Base-by-base conservation (phyloP, 139 green algal species). In the Chlorella sp. region DNA sequence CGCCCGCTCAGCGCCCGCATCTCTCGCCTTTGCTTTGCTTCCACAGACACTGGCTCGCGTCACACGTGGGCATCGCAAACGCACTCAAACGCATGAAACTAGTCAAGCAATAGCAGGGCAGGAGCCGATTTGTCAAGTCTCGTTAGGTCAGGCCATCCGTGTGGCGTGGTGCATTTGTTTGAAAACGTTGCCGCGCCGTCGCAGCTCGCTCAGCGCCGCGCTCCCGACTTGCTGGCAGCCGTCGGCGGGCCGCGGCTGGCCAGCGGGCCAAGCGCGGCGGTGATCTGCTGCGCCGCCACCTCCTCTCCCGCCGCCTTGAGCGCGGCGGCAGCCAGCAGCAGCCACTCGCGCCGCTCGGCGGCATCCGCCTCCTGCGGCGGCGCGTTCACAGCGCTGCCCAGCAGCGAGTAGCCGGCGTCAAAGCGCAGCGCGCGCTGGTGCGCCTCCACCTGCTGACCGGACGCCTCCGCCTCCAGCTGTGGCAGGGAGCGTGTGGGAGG, bases 371-470 rank as follows among this genome's bases (percentile, higher is more conserved):
- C 78, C 5, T 83, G 41, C 7, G 60, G 6, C 1, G 62, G 62
- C 41, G 78, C 62, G 43, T 83, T 75, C 11, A 83, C 62, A 1
- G 78, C 78, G 1, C 62, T 83, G 60, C 41, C 78, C 32, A 83
- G 78, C 62, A 83, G 78, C 11, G 43, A 16, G 41, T 83, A 83
- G 30, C 78, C 78, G 30, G 78, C 78, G 16, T 83, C 78, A 74
- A 83, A 75, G 40, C 60, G 78, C 60, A 75, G 60, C 1, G 62
- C 17, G 30, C 51, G 60, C 78, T 26, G 60, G 13, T 56, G 30
- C 62, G 60, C 78, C 17, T 74, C 78, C 26, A 76, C 78, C 40
- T 72, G 38, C 77, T 44, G 77, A 38, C 76, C 48, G 3, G 68
- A 32, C 36, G 68, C 68, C 36, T 17, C 68, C 2, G 13, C 34